Conservation (phyloP, 495 filamentous ascomycete genomes). For the Trichoderma asperelloides region DNA sequence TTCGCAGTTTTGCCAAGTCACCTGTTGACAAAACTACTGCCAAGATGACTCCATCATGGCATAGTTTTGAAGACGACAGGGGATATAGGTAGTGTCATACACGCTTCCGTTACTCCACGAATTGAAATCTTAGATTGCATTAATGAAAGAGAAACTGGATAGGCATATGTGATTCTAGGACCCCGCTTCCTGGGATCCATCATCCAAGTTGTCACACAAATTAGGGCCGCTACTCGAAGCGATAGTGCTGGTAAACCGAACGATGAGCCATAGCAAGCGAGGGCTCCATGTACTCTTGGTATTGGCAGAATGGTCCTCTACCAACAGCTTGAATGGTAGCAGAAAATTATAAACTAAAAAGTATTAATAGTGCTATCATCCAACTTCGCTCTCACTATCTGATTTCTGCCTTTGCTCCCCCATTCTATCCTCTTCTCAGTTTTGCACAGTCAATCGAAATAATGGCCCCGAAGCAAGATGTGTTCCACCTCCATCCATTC, state of each 20-base stretch:
- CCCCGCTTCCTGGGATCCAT: background rate
- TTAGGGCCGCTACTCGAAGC: background rate
- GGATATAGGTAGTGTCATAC: background rate
- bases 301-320: too few species aligned
- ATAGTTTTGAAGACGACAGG: background rate
- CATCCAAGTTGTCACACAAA: background rate
- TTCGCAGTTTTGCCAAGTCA: background rate
- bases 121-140: background rate
- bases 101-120: background rate
- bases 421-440: background rate
- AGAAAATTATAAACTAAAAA: too few species aligned
- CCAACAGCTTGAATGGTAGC: too few species aligned
- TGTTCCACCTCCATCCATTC: conserved; percentile 17
- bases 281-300: too few species aligned
- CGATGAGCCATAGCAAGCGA: background rate
- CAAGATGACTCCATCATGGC: background rate
- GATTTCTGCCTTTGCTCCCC: background rate
- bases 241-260: background rate
- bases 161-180: background rate
- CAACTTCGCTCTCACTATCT: background rate
- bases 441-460: background rate
- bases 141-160: too few species aligned
- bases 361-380: too few species aligned
- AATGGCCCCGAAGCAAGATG: conserved; percentile 13
- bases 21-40: background rate